Percentiles rank a stretch among this genome's conserved stretches.
These are phyloP conservation scores for Pterocarpus santalinus DNA, from an alignment of 306 rosid genomes.

Conservation along the genomic window DNA sequence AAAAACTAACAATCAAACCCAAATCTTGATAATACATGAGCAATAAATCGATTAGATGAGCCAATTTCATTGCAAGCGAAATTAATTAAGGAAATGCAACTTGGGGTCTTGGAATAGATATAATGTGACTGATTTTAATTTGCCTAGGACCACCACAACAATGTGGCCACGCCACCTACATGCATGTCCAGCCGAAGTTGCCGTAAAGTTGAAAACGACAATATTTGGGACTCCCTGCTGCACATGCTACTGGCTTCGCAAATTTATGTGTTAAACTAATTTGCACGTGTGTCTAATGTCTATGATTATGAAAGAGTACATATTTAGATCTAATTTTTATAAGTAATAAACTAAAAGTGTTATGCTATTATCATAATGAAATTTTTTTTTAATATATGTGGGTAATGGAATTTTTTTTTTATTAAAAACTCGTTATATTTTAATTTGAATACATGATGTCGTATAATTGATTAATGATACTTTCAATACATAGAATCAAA, in stretches of 20 bases:
- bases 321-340: not conserved
- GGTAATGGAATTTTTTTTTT: too few species aligned
- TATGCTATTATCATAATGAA: not conserved
- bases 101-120: not conserved
- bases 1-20: too few species aligned
- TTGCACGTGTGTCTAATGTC: slow-evolving; percentile 22
- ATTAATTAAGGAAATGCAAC: not conserved
- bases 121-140: too few species aligned
- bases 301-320: not conserved
- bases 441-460: too few species aligned
- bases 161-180: not conserved
- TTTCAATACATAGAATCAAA: not conserved
- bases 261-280: slow-evolving; percentile 11
- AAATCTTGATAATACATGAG: too few species aligned
- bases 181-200: not conserved
- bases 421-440: not conserved
- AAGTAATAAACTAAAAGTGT: not conserved
- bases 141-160: slow-evolving; percentile 27
- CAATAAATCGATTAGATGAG: too few species aligned
- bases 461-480: not conserved
- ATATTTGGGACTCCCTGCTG: not conserved
- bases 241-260: not conserved
- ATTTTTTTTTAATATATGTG: too few species aligned
- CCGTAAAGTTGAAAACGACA: not conserved
- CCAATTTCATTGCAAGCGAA: too few species aligned